Evolutionary conservation across 257 asterid species (phyloP).

Genomic region (Cordia subcordata): DNA sequence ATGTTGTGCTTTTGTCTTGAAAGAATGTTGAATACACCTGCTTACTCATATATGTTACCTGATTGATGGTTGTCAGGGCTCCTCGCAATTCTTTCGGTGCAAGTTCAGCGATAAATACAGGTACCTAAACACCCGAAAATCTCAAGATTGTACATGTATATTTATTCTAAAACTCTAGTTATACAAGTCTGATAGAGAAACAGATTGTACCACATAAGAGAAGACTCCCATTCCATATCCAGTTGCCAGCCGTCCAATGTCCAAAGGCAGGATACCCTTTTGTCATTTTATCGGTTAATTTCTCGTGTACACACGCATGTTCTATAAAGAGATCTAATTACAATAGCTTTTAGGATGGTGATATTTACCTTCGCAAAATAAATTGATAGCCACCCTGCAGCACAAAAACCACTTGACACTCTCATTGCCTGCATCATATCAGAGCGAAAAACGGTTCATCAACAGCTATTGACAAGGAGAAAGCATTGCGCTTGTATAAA

Average conservation of each 20-base stretch:
- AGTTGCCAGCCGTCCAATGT: slow-evolving; percentile 79
- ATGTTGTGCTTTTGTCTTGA: not conserved
- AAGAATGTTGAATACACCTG: no score
- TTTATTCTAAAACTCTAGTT: no score
- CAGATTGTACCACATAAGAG: slow-evolving; percentile 64
- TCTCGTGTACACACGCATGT: not conserved
- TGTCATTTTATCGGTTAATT: slow-evolving; percentile 17
- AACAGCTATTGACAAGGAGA: not conserved
- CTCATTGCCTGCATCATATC: slow-evolving; percentile 71
- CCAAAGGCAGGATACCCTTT: slow-evolving; percentile 53
- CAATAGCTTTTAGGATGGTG: not conserved
- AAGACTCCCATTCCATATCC: slow-evolving; percentile 98
- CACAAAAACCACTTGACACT: slow-evolving; percentile 65
- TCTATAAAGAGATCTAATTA: not conserved
- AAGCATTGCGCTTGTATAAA: not conserved
- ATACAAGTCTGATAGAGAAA: not conserved
- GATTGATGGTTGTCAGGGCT: slow-evolving; percentile 74
- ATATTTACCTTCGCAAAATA: slow-evolving; percentile 67
- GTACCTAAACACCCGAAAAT: slow-evolving; percentile 45
- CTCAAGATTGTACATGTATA: not conserved
- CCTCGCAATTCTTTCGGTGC: slow-evolving; percentile 89
- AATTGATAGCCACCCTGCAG: slow-evolving; percentile 84
- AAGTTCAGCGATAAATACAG: slow-evolving; percentile 86
- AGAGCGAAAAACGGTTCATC: slow-evolving; percentile 8
- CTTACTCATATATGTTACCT: slow-evolving; percentile 35